phyloP scores from a whole-genome alignment of 805 yeast species.

The Candida andamanensis region DNA sequence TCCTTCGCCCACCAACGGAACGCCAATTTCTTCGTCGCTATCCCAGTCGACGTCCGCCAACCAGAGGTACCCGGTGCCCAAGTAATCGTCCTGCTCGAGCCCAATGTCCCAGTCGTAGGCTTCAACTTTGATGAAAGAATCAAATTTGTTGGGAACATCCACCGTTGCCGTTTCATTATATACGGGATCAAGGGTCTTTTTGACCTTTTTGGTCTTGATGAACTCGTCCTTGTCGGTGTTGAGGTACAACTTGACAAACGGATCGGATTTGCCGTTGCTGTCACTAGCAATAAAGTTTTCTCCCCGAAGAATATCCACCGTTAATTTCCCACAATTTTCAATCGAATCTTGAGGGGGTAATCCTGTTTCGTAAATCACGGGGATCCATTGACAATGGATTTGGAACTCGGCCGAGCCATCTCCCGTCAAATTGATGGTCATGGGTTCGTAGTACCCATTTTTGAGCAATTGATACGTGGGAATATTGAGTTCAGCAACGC shows the following conservation, averaged over 20 bases:
- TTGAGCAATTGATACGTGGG: slow-evolving; percentile 64
- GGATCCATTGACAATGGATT: slow-evolving; percentile 72
- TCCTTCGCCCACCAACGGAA: slow-evolving; percentile 47
- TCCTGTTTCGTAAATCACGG: slow-evolving; percentile 48
- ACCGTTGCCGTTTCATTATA: slow-evolving; percentile 72
- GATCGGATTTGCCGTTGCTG: slow-evolving; percentile 89
- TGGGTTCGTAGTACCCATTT: slow-evolving; percentile 60
- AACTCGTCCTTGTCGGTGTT: slow-evolving; percentile 56
- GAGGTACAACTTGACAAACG: slow-evolving; percentile 66
- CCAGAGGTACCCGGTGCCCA: slow-evolving; percentile 61
- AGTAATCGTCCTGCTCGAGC: slow-evolving; percentile 73
- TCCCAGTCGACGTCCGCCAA: slow-evolving; percentile 38
- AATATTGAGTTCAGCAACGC: slow-evolving; percentile 56
- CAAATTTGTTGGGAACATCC: slow-evolving; percentile 56
- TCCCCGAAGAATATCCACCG: slow-evolving; percentile 59
- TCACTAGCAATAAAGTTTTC: slow-evolving; percentile 78
- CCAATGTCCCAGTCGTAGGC: slow-evolving; percentile 94
- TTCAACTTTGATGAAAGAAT: slow-evolving; percentile 51
- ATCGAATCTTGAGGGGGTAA: slow-evolving; percentile 74
- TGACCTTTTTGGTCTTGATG: slow-evolving; percentile 71
- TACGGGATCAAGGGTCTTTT: slow-evolving; percentile 84
- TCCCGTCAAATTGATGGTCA: slow-evolving; percentile 51
- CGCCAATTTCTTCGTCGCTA: slow-evolving; percentile 50
- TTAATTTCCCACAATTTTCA: slow-evolving; percentile 67
- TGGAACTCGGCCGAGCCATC: slow-evolving; percentile 48